A percentile compares a stretch with the other conserved stretches of the same genome.
Conservation (phyloP, 345 rosid species). For the Salix arbutifolia region DNA sequence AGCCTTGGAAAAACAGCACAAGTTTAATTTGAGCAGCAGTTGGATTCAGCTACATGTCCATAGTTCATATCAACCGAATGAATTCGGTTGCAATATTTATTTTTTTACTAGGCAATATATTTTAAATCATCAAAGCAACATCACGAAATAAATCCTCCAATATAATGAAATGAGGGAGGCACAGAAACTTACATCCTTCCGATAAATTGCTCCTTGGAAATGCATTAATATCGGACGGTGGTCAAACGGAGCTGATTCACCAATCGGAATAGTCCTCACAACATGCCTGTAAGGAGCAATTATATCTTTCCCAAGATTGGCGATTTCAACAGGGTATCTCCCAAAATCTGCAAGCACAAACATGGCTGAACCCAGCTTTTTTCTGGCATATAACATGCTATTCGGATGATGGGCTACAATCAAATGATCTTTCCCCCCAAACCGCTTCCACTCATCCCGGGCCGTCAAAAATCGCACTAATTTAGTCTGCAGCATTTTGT, state of each 20-base stretch:
- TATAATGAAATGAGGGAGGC: not conserved
- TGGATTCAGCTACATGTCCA: not conserved
- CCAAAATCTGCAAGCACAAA: conserved; percentile 95
- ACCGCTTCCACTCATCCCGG: conserved; percentile 24
- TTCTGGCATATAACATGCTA: conserved; percentile 39
- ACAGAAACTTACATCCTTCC: conserved; percentile 75
- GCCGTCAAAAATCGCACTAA: conserved; percentile 29
- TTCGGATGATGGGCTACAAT: conserved; percentile 74
- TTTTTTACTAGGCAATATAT: not conserved
- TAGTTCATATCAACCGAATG: not conserved
- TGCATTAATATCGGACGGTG: conserved; percentile 62
- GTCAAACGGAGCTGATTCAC: conserved; percentile 57
- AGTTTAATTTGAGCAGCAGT: not conserved
- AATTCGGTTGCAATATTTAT: not conserved
- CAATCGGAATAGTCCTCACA: conserved; percentile 46
- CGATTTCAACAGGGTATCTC: conserved; percentile 61
- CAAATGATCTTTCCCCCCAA: conserved; percentile 26
- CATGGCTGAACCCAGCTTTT: conserved; percentile 67
- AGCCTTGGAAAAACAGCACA: not conserved
- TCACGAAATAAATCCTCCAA: not conserved
- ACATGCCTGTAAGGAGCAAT: conserved; percentile 89
- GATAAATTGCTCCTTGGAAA: conserved; percentile 86
- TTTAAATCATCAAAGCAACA: not conserved
- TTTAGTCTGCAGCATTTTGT: conserved; percentile 63
- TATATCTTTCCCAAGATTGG: conserved; percentile 70